Percentiles rank a stretch among this genome's conserved stretches.
Evolutionary conservation across 306 rosid genomes (phyloP).

Genomic region (Lathyrus tuberosus): DNA sequence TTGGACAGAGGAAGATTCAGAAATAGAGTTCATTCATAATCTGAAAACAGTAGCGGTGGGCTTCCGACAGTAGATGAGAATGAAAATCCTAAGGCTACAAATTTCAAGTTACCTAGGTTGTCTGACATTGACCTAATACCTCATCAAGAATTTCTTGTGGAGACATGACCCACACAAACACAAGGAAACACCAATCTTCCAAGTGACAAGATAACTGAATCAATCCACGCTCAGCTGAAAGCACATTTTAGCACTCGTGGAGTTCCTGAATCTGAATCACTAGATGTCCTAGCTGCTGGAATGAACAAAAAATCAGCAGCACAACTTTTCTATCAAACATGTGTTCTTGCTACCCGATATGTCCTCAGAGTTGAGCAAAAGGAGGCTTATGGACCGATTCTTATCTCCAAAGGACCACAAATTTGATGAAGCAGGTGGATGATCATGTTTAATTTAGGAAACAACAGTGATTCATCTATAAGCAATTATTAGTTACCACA

Average conservation of each 20-base stretch:
- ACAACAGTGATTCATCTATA: not conserved
- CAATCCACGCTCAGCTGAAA: slow-evolving; percentile 71
- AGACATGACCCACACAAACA: slow-evolving; percentile 82
- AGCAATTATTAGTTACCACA: not conserved
- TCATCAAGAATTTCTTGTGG: slow-evolving; percentile 73
- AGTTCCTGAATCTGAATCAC: slow-evolving; percentile 68
- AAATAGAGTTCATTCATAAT: slow-evolving; percentile 66
- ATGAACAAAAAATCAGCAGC: slow-evolving; percentile 75
- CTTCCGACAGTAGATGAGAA: slow-evolving; percentile 72
- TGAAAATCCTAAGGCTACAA: slow-evolving; percentile 47
- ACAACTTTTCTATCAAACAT: slow-evolving; percentile 71
- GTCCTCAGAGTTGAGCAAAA: slow-evolving; percentile 60
- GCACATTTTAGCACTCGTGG: slow-evolving; percentile 72
- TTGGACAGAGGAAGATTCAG: slow-evolving; percentile 47
- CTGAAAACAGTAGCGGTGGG: slow-evolving; percentile 57
- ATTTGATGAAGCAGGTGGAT: slow-evolving; percentile 53
- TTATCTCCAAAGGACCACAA: slow-evolving; percentile 66
- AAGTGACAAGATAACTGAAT: slow-evolving; percentile 62
- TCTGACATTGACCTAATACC: slow-evolving; percentile 54
- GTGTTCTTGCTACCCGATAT: slow-evolving; percentile 71
- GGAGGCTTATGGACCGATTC: slow-evolving; percentile 64
- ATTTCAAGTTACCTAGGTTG: slow-evolving; percentile 55
- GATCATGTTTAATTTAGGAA: slow-evolving; percentile 38
- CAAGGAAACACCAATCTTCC: slow-evolving; percentile 51
- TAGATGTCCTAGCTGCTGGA: slow-evolving; percentile 63